Evolutionary conservation across 306 rosid genomes (phyloP).

Genomic region (Sindora glabra): DNA sequence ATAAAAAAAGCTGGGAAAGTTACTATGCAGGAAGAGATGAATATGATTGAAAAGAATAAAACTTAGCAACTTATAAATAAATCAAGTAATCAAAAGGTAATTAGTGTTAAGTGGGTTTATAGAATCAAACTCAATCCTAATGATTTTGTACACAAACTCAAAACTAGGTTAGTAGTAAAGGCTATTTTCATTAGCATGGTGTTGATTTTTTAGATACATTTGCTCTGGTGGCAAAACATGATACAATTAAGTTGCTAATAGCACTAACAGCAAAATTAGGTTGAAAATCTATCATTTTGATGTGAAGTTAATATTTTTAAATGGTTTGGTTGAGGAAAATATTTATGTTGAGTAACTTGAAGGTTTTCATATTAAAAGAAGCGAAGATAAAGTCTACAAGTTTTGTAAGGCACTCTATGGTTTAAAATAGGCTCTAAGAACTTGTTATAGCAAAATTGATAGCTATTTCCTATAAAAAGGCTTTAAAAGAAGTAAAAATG

Average conservation of each 20-base stretch:
- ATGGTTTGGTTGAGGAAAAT: neutral
- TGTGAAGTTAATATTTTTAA: neutral
- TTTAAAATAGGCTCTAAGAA: neutral
- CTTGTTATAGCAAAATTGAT: no score
- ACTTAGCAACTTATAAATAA: neutral
- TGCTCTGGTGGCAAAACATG: no score
- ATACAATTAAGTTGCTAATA: no score
- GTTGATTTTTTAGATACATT: neutral
- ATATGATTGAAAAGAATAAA: neutral
- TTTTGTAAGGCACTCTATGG: neutral
- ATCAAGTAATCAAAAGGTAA: neutral
- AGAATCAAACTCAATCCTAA: neutral
- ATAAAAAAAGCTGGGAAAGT: neutral
- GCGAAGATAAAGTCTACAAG: neutral
- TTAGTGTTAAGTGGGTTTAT: neutral
- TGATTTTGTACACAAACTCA: neutral
- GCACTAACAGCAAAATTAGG: neutral
- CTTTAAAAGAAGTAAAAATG: no score
- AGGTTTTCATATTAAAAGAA: neutral
- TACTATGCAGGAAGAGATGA: neutral
- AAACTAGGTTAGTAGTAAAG: neutral
- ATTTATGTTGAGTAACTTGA: neutral
- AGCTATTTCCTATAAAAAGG: no score
- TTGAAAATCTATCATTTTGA: neutral
- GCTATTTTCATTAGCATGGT: neutral